Evolutionary conservation across 768 basidiomycete species (phyloP), one percentile per base, ranked within the genome.

Genomic region (Phylloporus rhodoxanthus): DNA sequence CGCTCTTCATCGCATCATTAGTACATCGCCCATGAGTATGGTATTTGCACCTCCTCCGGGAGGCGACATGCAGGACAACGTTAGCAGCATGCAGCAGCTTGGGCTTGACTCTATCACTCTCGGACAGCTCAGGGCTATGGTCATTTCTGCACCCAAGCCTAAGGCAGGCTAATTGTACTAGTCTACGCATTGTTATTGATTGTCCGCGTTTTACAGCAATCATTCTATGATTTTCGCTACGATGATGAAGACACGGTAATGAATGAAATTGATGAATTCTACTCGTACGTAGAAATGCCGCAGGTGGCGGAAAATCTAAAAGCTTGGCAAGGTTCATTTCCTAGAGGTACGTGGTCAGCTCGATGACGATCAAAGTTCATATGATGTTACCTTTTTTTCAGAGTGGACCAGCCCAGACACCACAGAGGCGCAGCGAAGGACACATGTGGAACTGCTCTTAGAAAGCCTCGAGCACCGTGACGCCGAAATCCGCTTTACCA

Each of bases 191-290:
- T 52, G 23, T 45, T 47, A 49, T 51, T 65, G 54, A 69, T 51
- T 47, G 45, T 15, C 41, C 44, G 46, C 45, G 50, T 59, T 47
- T 55, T 59, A 59, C 70, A 91, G 89, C 87, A 88, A 82, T 83
- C 82, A 8, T 81, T 79, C 58, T 96, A 88, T 68, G 91, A 93
- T 73, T 96, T 87, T 70, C 82, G 87, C 53, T 97, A 97, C 65
- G 90, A 95, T 57, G 94, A 98, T 66, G 93, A 95, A 62, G 91
- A 96, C 68, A 93, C 90, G 5, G 83, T 97, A 17, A 85, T 95
- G 78, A 87, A 88, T 60, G 96, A 99, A 66, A 84, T 99, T 33
- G 90, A 97, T 51, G 96, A 99, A 69, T 97, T 98, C 71, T 98
- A 95, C 68, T 91, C 91, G 19, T 99, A 96, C 69, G 84, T 91